These are phyloP conservation scores for Apiospora marii DNA, from an alignment of 2,329 filamentous ascomycete genomes.

Conservation along the genomic window DNA sequence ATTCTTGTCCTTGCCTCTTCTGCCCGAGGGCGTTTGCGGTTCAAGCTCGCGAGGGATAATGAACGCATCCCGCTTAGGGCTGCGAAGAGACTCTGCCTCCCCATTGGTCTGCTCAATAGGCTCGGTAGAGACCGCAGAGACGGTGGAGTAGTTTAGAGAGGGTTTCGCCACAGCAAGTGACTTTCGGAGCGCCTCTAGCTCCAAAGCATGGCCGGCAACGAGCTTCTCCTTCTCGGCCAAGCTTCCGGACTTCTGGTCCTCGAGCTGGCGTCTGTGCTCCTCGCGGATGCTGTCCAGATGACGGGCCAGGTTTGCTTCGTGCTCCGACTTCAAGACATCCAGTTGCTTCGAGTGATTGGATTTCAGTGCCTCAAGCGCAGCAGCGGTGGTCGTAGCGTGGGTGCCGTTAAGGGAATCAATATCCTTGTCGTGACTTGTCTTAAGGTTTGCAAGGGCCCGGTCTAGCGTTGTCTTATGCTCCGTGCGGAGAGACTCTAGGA, in stretches of 20 bases:
- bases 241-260: constrained; percentile 34
- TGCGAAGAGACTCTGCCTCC: constrained; percentile 47
- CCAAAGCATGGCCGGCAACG: constrained; percentile 37
- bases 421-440: constrained; percentile 33
- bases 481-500: constrained; percentile 34
- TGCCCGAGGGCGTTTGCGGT: constrained; percentile 52
- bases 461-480: constrained; percentile 29
- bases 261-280: constrained; percentile 35
- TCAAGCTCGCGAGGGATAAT: constrained; percentile 60
- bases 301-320: constrained; percentile 32
- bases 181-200: constrained; percentile 41
- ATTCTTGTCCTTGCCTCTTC: constrained; percentile 48
- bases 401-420: constrained; percentile 36
- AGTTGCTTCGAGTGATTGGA: constrained; percentile 35
- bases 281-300: constrained; percentile 34
- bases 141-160: constrained; percentile 51
- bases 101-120: constrained; percentile 44
- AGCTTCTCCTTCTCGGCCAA: constrained; percentile 39
- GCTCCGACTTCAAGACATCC: constrained; percentile 34
- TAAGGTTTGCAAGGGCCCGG: constrained; percentile 28
- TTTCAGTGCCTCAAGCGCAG: constrained; percentile 36
- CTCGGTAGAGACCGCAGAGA: constrained; percentile 55
- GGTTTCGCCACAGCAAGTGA: constrained; percentile 38
- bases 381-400: constrained; percentile 32
- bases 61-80: constrained; percentile 62